Base-by-base conservation (phyloP, 495 filamentous ascomycete species). In the Arthonia radiata region DNA sequence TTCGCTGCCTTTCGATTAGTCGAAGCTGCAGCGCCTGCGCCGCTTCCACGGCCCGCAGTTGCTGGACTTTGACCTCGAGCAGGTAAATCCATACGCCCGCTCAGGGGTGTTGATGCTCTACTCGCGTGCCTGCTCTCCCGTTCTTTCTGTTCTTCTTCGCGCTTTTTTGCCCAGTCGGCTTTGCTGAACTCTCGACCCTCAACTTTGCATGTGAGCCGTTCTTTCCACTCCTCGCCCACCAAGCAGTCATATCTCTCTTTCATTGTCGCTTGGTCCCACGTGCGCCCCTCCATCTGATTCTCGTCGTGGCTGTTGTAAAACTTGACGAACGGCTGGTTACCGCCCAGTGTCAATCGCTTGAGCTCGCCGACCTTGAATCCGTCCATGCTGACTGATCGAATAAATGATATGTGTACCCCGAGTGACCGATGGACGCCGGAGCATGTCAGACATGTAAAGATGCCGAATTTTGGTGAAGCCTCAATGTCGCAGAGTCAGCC, bases 391-490 rank as follows among this genome's bases (percentile, higher is more conserved):
- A 94, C 79, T 32, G 67, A 77, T 35, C 86, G 73, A 29, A 97
- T 79, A 52, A 97, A 97, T 42, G 80, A 92, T 42, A 97, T 91
- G 56, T 97, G 86, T 15, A 97, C 86, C 28, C 86, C 86, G 10
- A 97, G 64, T 2, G 79, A 76, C 37, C 86, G 75, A 54, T 97
- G 86, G 15, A 80, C 77, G 35, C 86, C 86, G 26, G 86, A 86
- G 53, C 86, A 97, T 33, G 68, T 76, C 23, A 97, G 68, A 50
- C 86, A 97, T 54, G 94, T 92, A 50, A 97, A 97, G 49, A 89
- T 75, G 36, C 66, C 66, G 46, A 74, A 67, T 55, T 74, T 74
- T 30, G 68, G 68, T 24, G 64, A 71, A 22, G 67, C 67, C 63
- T 68, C 26, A 5, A 23, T 21, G 3, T 19, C 2, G 21, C 19